Percentiles rank a stretch among this genome's conserved stretches.
Conservation (phyloP, 331 rosid species). For the Pyrus hybrid region DNA sequence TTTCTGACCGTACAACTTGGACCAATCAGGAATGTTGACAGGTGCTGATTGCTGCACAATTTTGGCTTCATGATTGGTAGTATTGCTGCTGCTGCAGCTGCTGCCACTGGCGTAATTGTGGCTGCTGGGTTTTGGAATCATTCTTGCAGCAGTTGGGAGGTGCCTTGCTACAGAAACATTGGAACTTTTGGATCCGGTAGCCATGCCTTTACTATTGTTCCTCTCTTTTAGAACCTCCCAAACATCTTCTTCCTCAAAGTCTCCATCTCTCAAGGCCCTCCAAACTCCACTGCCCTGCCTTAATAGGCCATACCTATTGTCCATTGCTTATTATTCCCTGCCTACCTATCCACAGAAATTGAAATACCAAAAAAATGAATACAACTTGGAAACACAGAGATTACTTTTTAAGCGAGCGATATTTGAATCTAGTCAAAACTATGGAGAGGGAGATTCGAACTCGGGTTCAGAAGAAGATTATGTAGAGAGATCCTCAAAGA, state of each 20-base stretch:
- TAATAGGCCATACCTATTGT: constrained; percentile 27
- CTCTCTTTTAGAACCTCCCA: constrained; percentile 58
- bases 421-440: not conserved
- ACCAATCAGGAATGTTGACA: constrained; percentile 61
- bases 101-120: constrained; percentile 18
- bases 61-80: constrained; percentile 32
- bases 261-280: constrained; percentile 82
- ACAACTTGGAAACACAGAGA: not conserved
- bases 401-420: not conserved
- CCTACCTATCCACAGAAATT: constrained; percentile 21
- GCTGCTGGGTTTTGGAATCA: constrained; percentile 46
- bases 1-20: constrained; percentile 26
- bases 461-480: not conserved
- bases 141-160: constrained; percentile 43
- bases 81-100: constrained; percentile 6
- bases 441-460: not conserved
- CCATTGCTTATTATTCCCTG: constrained; percentile 32
- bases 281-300: constrained; percentile 62
- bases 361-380: not conserved
- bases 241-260: constrained; percentile 77
- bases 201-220: constrained; percentile 1
- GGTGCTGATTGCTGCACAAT: constrained; percentile 72
- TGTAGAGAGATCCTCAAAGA: not conserved
- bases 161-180: constrained; percentile 25
- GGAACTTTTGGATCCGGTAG: constrained; percentile 13